phyloP scores from a whole-genome alignment of 495 filamentous ascomycete genomes.

The Lentithecium fluviatile region DNA sequence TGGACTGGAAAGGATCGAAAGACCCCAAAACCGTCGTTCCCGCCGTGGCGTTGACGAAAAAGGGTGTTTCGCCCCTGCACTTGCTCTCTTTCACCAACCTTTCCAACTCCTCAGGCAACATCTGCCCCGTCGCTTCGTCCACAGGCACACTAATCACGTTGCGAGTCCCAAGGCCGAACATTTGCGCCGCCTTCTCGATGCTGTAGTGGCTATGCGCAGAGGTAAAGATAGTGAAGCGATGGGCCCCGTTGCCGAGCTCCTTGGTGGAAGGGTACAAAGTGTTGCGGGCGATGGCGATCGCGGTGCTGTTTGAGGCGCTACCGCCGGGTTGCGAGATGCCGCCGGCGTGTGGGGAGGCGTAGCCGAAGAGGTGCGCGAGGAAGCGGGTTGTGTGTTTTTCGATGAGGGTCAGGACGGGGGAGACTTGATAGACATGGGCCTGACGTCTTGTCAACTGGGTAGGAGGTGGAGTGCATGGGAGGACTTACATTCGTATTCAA shows the following conservation, averaged over 20 bases:
- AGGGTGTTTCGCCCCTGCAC: conserved; percentile 68
- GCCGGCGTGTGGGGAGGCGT: conserved; percentile 69
- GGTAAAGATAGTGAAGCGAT: conserved; percentile 81
- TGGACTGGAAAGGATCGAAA: conserved; percentile 75
- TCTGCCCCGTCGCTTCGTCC: conserved; percentile 62
- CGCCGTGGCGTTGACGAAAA: conserved; percentile 94
- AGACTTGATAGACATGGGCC: conserved; percentile 81
- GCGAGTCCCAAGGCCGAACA: conserved; percentile 75
- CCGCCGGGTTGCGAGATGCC: conserved; percentile 88
- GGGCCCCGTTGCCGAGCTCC: conserved; percentile 60
- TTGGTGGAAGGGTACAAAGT: conserved; percentile 76
- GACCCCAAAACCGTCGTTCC: conserved; percentile 91
- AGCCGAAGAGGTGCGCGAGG: conserved; percentile 75
- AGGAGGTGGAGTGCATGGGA: not conserved
- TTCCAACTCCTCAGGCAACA: conserved; percentile 66
- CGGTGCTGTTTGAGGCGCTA: conserved; percentile 79
- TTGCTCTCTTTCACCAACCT: conserved; percentile 58
- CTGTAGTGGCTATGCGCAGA: conserved; percentile 88
- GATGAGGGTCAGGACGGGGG: conserved; percentile 79
- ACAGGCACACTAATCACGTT: conserved; percentile 74
- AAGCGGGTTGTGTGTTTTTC: conserved; percentile 71
- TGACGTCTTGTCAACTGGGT: not conserved
- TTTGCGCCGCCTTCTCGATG: conserved; percentile 88
- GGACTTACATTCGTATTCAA: conserved; percentile 78
- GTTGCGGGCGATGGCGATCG: conserved; percentile 87